Conservation (phyloP, 2,329 filamentous ascomycete genomes). For the Fusarium marasasianum region DNA sequence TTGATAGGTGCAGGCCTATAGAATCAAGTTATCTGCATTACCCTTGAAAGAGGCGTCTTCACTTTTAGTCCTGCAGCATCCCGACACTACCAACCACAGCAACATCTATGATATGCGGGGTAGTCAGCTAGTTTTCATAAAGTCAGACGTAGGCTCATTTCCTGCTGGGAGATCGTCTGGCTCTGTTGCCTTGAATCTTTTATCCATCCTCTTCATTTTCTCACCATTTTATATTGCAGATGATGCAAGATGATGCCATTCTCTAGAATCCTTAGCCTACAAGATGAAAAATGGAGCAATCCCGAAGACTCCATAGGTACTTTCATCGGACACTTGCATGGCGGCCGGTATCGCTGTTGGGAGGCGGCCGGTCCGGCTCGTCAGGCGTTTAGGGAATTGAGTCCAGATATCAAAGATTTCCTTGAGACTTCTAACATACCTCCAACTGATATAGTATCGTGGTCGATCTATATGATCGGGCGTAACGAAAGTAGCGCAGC, state of each 20-base stretch:
- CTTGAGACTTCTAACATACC: background rate
- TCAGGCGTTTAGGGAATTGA: background rate
- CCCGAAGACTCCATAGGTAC: background rate
- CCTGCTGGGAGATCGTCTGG: background rate
- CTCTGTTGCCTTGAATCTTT: rapidly evolving
- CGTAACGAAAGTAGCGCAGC: background rate
- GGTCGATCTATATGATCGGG: background rate
- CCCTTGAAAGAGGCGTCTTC: background rate
- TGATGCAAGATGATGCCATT: background rate
- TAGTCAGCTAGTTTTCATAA: background rate
- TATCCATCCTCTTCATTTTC: rapidly evolving
- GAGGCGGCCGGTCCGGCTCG: background rate
- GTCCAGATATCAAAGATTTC: background rate
- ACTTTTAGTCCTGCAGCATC: background rate
- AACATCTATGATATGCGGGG: background rate
- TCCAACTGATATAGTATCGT: background rate
- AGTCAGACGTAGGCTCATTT: rapidly evolving
- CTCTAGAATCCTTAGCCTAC: background rate
- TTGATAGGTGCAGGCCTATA: background rate
- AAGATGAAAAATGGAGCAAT: rapidly evolving
- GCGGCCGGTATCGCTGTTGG: background rate
- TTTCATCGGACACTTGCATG: background rate
- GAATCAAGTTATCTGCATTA: rapidly evolving
- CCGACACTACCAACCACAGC: background rate
- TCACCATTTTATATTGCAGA: rapidly evolving